These are phyloP conservation scores for Aspergillus sclerotioniger DNA, from an alignment of 495 filamentous ascomycete genomes.

Conservation along the genomic window DNA sequence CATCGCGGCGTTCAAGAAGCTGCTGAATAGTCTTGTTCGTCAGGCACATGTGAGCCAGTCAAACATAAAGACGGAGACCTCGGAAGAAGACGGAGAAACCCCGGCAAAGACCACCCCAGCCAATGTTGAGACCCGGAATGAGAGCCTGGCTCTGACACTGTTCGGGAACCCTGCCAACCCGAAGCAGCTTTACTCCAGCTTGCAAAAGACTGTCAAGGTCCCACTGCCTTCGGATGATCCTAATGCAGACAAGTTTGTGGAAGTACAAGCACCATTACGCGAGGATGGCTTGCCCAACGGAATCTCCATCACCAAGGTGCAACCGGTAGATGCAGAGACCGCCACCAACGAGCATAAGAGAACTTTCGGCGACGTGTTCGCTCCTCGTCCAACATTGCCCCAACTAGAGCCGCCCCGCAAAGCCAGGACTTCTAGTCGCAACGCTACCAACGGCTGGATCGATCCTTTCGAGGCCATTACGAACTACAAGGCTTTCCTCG, in stretches of 20 bases:
- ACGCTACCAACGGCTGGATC: constrained; percentile 33
- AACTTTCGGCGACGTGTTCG: constrained; percentile 80
- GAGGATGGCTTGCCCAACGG: constrained; percentile 71
- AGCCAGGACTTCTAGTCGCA: constrained; percentile 27
- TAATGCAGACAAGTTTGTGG: constrained; percentile 43
- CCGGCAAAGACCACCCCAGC: constrained; percentile 24
- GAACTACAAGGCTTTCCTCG: constrained; percentile 34
- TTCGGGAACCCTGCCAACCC: constrained; percentile 64
- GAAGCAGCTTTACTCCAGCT: constrained; percentile 80
- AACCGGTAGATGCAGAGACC: constrained; percentile 51
- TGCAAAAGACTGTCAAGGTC: constrained; percentile 54
- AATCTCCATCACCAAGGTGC: constrained; percentile 65
- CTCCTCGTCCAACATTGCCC: constrained; percentile 63
- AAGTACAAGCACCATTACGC: constrained; percentile 48
- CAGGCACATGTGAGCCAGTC: constrained; percentile 38
- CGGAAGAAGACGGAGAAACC: constrained; percentile 39
- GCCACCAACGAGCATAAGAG: constrained; percentile 43
- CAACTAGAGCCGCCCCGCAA: constrained; percentile 64
- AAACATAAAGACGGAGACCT: constrained; percentile 40
- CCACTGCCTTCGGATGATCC: constrained; percentile 36
- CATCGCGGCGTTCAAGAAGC: constrained; percentile 48
- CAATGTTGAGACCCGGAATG: constrained; percentile 35
- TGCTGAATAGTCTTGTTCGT: constrained; percentile 48
- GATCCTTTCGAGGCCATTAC: constrained; percentile 44
- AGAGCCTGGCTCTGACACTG: constrained; percentile 65